Conservation (phyloP, 2,329 filamentous ascomycete genomes). For the Thelonectria olida region DNA sequence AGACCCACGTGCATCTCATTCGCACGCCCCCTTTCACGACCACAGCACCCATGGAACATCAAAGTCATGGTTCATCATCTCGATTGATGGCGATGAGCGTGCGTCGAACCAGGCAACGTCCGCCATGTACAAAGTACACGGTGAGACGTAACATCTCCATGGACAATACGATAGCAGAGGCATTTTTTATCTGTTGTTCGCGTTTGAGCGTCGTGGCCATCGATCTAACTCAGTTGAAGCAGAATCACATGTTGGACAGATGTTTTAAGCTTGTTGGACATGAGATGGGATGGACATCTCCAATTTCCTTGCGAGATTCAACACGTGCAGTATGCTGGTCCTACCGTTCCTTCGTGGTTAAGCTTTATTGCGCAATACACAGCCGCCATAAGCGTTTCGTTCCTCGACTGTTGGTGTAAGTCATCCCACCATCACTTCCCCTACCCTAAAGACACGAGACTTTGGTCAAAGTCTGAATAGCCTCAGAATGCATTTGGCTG, state of each 20-base stretch:
- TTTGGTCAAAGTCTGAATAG: neutral
- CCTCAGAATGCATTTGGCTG: neutral
- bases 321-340: constrained; percentile 1
- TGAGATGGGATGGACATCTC: neutral
- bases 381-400: too few species aligned
- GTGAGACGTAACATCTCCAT: constrained; percentile 18
- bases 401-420: constrained; percentile 4
- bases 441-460: neutral
- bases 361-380: neutral
- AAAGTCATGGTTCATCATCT: neutral
- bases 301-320: neutral
- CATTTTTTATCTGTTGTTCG: neutral
- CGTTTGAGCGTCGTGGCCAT: neutral
- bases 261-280: neutral
- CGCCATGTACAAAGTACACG: neutral
- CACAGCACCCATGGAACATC: neutral
- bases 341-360: neutral
- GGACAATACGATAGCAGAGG: constrained; percentile 3
- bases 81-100: neutral
- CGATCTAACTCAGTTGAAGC: neutral
- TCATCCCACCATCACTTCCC: neutral
- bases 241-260: constrained; percentile 16
- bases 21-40: constrained; percentile 13
- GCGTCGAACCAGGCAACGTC: neutral
- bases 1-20: constrained; percentile 9